Evolutionary conservation across 768 basidiomycete species (phyloP), one percentile per base, ranked within the genome.

Genomic region (Trametes villosa): DNA sequence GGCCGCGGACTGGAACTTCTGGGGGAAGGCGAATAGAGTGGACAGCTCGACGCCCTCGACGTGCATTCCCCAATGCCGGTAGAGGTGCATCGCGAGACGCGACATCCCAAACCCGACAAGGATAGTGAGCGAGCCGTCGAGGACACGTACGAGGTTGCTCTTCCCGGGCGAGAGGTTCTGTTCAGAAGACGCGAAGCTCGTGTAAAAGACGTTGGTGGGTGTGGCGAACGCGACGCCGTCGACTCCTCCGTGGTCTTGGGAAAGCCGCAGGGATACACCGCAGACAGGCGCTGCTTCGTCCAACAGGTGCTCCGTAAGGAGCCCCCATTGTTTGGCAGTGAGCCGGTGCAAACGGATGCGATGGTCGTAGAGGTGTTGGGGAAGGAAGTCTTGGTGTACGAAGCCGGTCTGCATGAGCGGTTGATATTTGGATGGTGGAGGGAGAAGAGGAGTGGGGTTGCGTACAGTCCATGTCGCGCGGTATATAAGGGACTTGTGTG

Each of bases 1-100:
- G 2, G 68, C 65, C 9, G 78, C 75, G 4, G 59, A 67, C 1
- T 74, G 70, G 1, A 63, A 53, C 36, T 60, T 57, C 8, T 64
- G 65, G 17, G 69, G 65, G 5, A 61, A 53, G 15, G 65, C 49
- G 44, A 68, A 65, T 5, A 76, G 55, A 0, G 72, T 73, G 13
- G 73, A 73, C 17, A 81, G 69, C 44, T 82, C 80, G 2, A 79
- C 66, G 1, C 78, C 80, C 18, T 64, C 53, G 3, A 79, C 65
- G 29, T 65, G 73, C 8, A 66, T 48, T 3, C 69, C 60, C 13
- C 71, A 58, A 30, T 74, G 68, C 24, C 68, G 59, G 26, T 69
- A 62, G 8, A 79, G 57, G 9, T 74, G 70, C 18, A 80, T 38
- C 0, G 75, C 78, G 6, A 74, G 57, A 12, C 70, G 70, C 0